Conservation (phyloP, 2,329 filamentous ascomycete species). For the Macrophomina pseudophaseolina region DNA sequence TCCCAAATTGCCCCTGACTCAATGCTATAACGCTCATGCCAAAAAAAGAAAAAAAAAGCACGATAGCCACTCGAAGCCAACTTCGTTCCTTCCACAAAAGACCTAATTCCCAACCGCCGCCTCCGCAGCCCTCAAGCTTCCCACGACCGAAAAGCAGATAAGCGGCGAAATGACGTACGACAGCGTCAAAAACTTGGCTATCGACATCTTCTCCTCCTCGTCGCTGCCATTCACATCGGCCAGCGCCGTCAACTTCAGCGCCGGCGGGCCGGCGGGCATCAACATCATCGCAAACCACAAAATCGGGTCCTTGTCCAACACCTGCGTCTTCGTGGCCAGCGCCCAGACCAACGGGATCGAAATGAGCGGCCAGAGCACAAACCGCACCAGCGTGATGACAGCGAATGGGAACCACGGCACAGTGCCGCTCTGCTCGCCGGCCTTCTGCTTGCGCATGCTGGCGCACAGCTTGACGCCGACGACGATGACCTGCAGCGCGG, state of each 20-base stretch:
- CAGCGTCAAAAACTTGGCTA: slow-evolving; percentile 59
- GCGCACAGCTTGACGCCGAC: slow-evolving; percentile 69
- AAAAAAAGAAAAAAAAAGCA: too few species aligned
- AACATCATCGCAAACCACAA: slow-evolving; percentile 70
- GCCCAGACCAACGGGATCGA: slow-evolving; percentile 62
- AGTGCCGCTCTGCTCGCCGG: slow-evolving; percentile 46
- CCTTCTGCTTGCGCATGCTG: slow-evolving; percentile 55
- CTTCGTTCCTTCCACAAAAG: neutral
- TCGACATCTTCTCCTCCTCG: slow-evolving; percentile 57
- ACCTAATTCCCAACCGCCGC: slow-evolving; percentile 32
- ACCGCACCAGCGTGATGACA: slow-evolving; percentile 61
- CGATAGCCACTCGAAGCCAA: neutral
- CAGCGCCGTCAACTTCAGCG: slow-evolving; percentile 59
- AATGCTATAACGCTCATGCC: too few species aligned
- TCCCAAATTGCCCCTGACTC: too few species aligned
- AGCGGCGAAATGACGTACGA: slow-evolving; percentile 51
- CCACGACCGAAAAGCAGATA: slow-evolving; percentile 52
- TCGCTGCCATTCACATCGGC: slow-evolving; percentile 56
- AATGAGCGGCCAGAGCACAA: slow-evolving; percentile 64
- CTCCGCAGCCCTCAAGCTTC: slow-evolving; percentile 47
- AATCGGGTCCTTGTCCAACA: slow-evolving; percentile 63
- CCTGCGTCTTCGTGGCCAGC: slow-evolving; percentile 57
- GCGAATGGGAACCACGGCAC: slow-evolving; percentile 57
- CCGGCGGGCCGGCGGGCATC: slow-evolving; percentile 62
- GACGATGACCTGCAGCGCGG: slow-evolving; percentile 68